These are phyloP conservation scores for Blastomyces parvus DNA, from an alignment of 2,329 filamentous ascomycete species.

Conservation along the genomic window DNA sequence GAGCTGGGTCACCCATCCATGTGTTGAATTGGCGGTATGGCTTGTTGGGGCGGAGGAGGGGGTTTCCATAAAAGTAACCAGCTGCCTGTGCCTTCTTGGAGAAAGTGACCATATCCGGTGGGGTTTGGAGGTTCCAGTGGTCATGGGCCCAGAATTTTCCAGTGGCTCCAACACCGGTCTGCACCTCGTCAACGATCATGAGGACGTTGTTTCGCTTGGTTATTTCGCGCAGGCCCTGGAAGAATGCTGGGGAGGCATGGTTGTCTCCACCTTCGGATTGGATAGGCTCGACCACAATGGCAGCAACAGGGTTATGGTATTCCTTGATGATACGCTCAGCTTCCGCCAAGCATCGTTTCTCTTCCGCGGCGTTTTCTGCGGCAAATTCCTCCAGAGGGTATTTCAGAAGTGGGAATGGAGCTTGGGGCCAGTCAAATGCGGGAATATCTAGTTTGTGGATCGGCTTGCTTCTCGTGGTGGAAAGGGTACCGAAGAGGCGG, in stretches of 20 bases:
- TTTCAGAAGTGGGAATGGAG: constrained; percentile 73
- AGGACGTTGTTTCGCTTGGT: constrained; percentile 60
- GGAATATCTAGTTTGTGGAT: constrained; percentile 95
- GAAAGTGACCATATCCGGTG: constrained; percentile 91
- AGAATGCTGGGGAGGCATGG: constrained; percentile 80
- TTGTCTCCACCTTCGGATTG: constrained; percentile 94
- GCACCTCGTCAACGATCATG: constrained; percentile 88
- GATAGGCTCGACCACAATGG: constrained; percentile 79
- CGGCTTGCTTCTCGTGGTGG: constrained; percentile 82
- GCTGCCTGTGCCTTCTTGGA: constrained; percentile 92
- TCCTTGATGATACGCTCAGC: constrained; percentile 71
- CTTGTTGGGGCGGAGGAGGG: constrained; percentile 74
- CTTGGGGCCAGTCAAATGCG: constrained; percentile 90
- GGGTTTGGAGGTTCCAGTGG: constrained; percentile 72
- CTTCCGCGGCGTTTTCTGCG: constrained; percentile 71
- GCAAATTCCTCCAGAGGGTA: constrained; percentile 75
- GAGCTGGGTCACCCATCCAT: constrained; percentile 89
- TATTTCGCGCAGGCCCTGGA: constrained; percentile 69
- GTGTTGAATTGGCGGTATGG: constrained; percentile 96
- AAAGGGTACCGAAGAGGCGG: constrained; percentile 76
- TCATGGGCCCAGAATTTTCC: constrained; percentile 96
- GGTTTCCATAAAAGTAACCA: constrained; percentile 82
- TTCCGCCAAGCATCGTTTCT: constrained; percentile 71
- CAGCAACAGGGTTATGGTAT: constrained; percentile 70
- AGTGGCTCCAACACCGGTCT: constrained; percentile 85